Base-by-base conservation (phyloP, 352 stramenopile species). In the Thalassiosira livingstoniorum region DNA sequence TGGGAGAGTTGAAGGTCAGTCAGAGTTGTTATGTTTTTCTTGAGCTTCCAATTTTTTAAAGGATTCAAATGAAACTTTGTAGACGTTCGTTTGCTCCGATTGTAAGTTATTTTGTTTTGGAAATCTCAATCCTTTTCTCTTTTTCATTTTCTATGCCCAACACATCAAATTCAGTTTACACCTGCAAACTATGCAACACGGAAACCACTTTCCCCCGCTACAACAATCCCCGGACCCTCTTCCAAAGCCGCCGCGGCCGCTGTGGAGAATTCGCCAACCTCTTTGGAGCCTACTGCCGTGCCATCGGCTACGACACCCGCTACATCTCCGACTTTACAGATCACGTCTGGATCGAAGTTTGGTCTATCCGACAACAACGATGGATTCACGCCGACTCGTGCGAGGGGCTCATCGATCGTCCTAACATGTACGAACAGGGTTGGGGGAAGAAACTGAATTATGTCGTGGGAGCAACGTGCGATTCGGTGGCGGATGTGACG, bases 301-400 rank as follows among this genome's bases (percentile, higher is more conserved):
- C 87, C 11, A 61, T 83, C 13, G 90, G 90, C 37, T 92, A 92
- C 67, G 86, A 93, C 62, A 91, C 88, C 18, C 92, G 96, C 11
- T 98, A 98, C 57, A 94, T 98, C 4, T 78, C 97, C 4, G 97
- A 98, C 87, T 94, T 97, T 25, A 98, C 96, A 0, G 97, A 98
- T 76, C 97, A 98, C 75, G 95, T 98, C 5, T 98, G 97, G 97
- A 97, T 92, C 10, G 97, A 98, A 87, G 94, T 98, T 18, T 97
- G 95, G 79, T 95, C 89, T 13, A 75, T 94, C 2, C 58, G 86
- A 34, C 27, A 69, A 42, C 68, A 90, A 69, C 86, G 94, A n/a
- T 98, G 96, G 96, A 75, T 98, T n/a, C 96, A 98, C 86, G 97
- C 94, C 35, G 97, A 98, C 88, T 92, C 92, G 1, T 98, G 97